phyloP scores from a whole-genome alignment of 2,329 filamentous ascomycete genomes.

The Corniculantispora saksenae region DNA sequence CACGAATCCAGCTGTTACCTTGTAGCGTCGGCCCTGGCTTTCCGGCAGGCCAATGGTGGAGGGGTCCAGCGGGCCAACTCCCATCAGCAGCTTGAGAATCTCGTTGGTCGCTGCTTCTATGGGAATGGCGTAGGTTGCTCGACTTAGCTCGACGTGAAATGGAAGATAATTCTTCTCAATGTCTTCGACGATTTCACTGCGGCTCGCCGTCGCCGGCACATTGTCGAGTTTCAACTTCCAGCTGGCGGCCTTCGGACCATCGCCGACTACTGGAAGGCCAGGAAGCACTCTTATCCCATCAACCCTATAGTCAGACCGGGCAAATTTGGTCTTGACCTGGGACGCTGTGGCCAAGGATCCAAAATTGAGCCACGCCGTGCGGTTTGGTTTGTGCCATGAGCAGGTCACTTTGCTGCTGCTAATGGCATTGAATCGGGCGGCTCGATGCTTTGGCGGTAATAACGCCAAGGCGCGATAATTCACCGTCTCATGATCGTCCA shows the following conservation, averaged over 20 bases:
- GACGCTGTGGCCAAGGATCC: neutral
- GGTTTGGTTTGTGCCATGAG: conserved; percentile 17
- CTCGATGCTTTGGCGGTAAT: neutral
- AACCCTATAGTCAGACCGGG: neutral
- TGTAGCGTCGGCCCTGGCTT: conserved; percentile 5
- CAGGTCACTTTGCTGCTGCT: conserved; percentile 8
- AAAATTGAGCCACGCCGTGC: conserved; percentile 10
- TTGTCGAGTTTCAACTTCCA: conserved; percentile 7
- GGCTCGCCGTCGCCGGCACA: neutral
- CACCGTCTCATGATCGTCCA: neutral
- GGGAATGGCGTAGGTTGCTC: neutral
- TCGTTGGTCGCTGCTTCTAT: neutral
- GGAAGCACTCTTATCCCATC: neutral
- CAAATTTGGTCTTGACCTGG: neutral
- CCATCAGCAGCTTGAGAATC: neutral
- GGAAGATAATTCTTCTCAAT: neutral
- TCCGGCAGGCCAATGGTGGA: neutral
- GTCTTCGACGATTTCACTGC: neutral
- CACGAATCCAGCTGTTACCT: conserved; percentile 7
- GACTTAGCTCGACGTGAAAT: neutral
- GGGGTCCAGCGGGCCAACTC: conserved; percentile 10
- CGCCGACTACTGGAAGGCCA: neutral
- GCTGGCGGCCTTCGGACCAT: neutral
- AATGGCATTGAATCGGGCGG: neutral
- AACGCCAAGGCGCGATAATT: neutral